These are phyloP conservation scores for Oryza australiensis DNA, from an alignment of 176 grass and related monocot species.

Conservation along the genomic window DNA sequence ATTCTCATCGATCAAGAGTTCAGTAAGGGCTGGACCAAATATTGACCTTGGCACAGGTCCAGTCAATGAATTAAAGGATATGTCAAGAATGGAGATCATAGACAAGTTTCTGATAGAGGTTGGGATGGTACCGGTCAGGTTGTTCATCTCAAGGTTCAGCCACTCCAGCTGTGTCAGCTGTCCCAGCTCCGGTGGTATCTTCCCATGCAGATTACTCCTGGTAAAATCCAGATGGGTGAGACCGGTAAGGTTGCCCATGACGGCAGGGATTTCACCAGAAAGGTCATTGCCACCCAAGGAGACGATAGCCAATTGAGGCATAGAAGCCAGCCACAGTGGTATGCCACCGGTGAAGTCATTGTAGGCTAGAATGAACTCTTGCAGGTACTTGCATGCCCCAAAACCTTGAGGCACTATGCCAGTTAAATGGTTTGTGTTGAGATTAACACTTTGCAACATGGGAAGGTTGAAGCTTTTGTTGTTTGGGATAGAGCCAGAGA, in stretches of 20 bases:
- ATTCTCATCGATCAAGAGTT: slow-evolving; percentile 15
- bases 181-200: slow-evolving; percentile 36
- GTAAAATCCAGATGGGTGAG: slow-evolving; percentile 30
- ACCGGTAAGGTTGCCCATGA: slow-evolving; percentile 15
- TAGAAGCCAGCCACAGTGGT: slow-evolving; percentile 15
- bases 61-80: slow-evolving; percentile 2
- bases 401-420: neutral
- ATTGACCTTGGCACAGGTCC: slow-evolving; percentile 19
- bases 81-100: slow-evolving; percentile 25
- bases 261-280: slow-evolving; percentile 26
- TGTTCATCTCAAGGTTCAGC: slow-evolving; percentile 40
- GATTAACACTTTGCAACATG: neutral
- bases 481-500: neutral
- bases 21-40: slow-evolving; percentile 29
- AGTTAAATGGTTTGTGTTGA: neutral
- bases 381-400: slow-evolving; percentile 14
- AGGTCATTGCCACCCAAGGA: slow-evolving; percentile 34
- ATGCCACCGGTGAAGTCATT: slow-evolving; percentile 37
- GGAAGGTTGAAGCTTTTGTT: slow-evolving; percentile 43
- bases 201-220: slow-evolving; percentile 25
- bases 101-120: slow-evolving; percentile 36
- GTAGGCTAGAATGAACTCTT: neutral
- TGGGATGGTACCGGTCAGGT: slow-evolving; percentile 28
- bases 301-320: neutral
- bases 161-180: slow-evolving; percentile 27